These are phyloP conservation scores for Solanum okadae DNA, from an alignment of 257 asterid genomes.

Conservation along the genomic window DNA sequence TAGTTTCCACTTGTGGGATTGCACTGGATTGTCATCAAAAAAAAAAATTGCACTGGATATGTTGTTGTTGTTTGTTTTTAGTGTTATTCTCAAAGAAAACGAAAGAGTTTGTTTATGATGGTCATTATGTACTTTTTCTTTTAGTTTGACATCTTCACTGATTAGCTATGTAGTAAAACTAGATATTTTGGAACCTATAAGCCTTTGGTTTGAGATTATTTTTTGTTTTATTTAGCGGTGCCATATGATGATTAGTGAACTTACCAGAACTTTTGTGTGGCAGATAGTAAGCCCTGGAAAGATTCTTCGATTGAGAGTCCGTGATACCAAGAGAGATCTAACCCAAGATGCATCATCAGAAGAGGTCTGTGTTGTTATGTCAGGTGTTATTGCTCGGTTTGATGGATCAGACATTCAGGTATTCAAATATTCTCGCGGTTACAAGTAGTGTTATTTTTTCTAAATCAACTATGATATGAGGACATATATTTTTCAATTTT, in stretches of 20 bases:
- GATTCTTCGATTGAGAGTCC: slow-evolving; percentile 77
- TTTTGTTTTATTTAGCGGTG: background rate
- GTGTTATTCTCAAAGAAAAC: background rate
- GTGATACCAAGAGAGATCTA: slow-evolving; percentile 58
- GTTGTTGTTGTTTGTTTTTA: background rate
- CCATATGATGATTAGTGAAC: background rate
- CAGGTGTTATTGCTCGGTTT: slow-evolving; percentile 75
- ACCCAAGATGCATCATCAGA: slow-evolving; percentile 50
- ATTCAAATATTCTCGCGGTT: background rate
- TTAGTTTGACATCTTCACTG: background rate
- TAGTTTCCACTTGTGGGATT: background rate
- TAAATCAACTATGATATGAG: background rate
- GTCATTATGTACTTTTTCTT: background rate
- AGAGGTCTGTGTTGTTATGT: slow-evolving; percentile 85
- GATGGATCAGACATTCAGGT: slow-evolving; percentile 95
- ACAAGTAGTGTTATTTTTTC: background rate
- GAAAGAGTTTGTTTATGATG: background rate
- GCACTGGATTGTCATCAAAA: too few relatives aligned
- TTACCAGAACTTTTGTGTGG: slow-evolving; percentile 4
- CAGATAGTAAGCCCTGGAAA: slow-evolving; percentile 70
- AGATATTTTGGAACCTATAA: background rate
- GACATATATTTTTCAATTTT: background rate
- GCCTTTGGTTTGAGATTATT: background rate
- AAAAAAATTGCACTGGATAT: background rate
- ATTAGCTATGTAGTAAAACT: background rate